Percentiles rank a stretch among this genome's conserved stretches.
These are phyloP conservation scores for Rhodotorula paludigena DNA, from an alignment of 768 basidiomycete genomes.

Conservation along the genomic window DNA sequence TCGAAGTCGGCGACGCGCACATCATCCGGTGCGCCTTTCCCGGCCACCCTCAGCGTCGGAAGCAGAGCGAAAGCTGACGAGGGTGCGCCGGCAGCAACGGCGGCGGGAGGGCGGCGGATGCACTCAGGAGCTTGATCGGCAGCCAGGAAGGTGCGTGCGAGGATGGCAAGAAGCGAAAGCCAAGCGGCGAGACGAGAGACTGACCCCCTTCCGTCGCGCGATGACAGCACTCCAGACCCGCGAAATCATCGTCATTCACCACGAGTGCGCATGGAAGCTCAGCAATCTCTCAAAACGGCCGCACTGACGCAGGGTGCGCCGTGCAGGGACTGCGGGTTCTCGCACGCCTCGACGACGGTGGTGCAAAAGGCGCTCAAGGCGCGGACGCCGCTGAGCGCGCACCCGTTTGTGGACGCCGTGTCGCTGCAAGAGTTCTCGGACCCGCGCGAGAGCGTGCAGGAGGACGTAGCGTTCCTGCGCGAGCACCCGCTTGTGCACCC, in stretches of 20 bases:
- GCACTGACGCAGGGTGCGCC: background rate
- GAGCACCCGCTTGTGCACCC: constrained; percentile 12
- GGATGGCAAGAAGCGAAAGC: background rate
- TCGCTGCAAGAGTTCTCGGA: constrained; percentile 5
- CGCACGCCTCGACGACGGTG: constrained; percentile 16
- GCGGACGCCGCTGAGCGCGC: background rate
- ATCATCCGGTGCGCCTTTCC: constrained; percentile 16
- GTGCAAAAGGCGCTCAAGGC: constrained; percentile 9
- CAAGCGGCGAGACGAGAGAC: background rate
- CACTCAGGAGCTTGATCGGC: constrained; percentile 9
- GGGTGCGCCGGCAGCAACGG: background rate
- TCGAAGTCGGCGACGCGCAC: constrained; percentile 23
- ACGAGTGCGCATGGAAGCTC: background rate
- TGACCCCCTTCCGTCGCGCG: background rate
- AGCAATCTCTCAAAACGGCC: background rate
- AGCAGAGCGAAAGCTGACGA: background rate
- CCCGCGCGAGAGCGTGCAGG: constrained; percentile 2
- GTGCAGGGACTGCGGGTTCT: constrained; percentile 16
- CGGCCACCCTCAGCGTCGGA: too few relatives aligned
- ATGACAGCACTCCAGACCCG: constrained; percentile 1
- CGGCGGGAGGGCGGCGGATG: constrained; percentile 10
- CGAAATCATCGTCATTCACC: constrained; percentile 17
- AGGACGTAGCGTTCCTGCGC: constrained; percentile 17
- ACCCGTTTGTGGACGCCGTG: constrained; percentile 8
- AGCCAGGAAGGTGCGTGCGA: constrained; percentile 3